Base-by-base conservation (phyloP, 306 rosid genomes). In the Cucurbita maxima region DNA sequence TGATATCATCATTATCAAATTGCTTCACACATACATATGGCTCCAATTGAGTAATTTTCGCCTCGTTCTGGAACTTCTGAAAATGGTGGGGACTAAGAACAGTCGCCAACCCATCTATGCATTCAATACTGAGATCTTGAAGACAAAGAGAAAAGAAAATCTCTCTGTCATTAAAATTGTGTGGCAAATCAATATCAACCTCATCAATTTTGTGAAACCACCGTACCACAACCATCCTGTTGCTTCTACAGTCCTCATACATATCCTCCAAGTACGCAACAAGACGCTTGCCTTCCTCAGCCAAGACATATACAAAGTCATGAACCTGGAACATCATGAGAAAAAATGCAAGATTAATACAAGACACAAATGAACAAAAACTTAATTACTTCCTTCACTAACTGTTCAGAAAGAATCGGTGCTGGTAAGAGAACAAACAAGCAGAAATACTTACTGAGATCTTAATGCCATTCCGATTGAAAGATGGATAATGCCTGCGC, bases 131-230 rank as follows among this genome's bases (percentile, higher is more conserved):
- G 84, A 93, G 94, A 87, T 90, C 96, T 90, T 93, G 98, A 80
- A 87, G 97, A 88, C 91, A 88, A 64, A 85, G 94, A 81, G 98
- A 90, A 79, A 84, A 88, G 86, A 88, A 93, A 88, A 93, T 86
- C 92, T 93, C 97, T 75, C 98, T 85, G 81, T 89, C 96, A 82
- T 87, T 86, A 88, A 72, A 90, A 83, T 79, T 82, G 79, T 53
- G 88, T 76, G 97, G 98, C 81, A 93, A 88, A 89, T 34, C 81
- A 81, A 85, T 81, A 88, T 92, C 96, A 90, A 93, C 98, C 98
- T 93, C 97, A 59, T 88, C 98, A 84, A 82, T 76, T 86, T 88
- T 90, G 89, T 93, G 94, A 87, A 88, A 93, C 98, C 98, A 93
- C 68, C 89, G 96, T 76, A 93, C 97, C 85, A 93, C 90, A 78